phyloP scores from a whole-genome alignment of 1,284 basidiomycete species.

The Cerioporus squamosus region DNA sequence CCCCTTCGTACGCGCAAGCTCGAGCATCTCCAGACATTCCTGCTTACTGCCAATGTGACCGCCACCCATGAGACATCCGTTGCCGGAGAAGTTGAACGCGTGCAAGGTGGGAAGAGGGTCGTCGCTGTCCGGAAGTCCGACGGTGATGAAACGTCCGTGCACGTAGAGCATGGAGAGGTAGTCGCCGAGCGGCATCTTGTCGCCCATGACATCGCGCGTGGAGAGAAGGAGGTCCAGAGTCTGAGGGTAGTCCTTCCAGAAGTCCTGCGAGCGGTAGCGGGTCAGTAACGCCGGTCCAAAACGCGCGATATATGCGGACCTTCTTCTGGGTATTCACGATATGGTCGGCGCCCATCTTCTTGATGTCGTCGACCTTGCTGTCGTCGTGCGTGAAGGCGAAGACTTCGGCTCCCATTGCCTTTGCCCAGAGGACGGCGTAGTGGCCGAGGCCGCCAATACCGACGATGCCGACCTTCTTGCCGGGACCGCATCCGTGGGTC shows the following conservation, averaged over 20 bases:
- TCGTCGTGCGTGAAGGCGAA: constrained; percentile 70
- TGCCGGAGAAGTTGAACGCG: constrained; percentile 42
- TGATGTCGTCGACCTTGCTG: constrained; percentile 66
- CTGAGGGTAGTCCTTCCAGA: constrained; percentile 45
- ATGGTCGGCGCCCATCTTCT: constrained; percentile 63
- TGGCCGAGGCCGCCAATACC: constrained; percentile 63
- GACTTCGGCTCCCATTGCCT: constrained; percentile 50
- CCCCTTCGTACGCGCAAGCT: constrained; percentile 58
- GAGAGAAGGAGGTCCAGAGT: constrained; percentile 70
- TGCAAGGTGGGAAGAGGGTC: constrained; percentile 44
- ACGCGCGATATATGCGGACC: constrained; percentile 1
- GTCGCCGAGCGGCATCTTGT: constrained; percentile 35
- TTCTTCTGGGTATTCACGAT: constrained; percentile 46
- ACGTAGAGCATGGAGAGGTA: constrained; percentile 54
- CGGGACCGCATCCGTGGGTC: constrained; percentile 62
- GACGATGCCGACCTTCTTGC: constrained; percentile 70
- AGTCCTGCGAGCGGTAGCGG: constrained; percentile 35
- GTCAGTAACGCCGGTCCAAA: neutral
- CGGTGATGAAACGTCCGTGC: constrained; percentile 57
- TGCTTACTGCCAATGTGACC: constrained; percentile 66
- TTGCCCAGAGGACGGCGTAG: constrained; percentile 31
- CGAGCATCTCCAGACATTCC: constrained; percentile 63
- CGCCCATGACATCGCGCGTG: constrained; percentile 37
- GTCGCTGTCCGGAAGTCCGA: constrained; percentile 51
- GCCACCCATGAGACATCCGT: constrained; percentile 44